These are phyloP conservation scores for Amphirosellinia nigrospora DNA, from an alignment of 495 filamentous ascomycete genomes.

Conservation along the genomic window DNA sequence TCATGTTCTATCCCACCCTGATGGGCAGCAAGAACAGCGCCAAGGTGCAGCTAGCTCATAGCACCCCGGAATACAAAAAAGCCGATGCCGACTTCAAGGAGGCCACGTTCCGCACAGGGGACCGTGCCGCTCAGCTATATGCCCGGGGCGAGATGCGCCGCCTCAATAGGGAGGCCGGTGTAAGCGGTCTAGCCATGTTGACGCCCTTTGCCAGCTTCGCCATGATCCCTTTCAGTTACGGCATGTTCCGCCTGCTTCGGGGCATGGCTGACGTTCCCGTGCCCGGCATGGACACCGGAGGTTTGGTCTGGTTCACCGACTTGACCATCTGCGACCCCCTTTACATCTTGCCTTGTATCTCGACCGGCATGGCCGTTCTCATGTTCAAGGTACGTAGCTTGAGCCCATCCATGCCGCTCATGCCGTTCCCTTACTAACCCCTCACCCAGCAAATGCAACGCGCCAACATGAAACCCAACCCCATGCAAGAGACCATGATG, in stretches of 20 bases:
- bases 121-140: constrained; percentile 51
- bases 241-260: constrained; percentile 76
- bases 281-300: constrained; percentile 72
- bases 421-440: constrained; percentile 11
- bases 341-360: constrained; percentile 69
- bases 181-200: constrained; percentile 62
- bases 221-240: constrained; percentile 75
- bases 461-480: constrained; percentile 36
- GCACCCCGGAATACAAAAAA: constrained; percentile 57
- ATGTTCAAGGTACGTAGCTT: constrained; percentile 60
- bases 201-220: constrained; percentile 64
- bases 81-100: constrained; percentile 55
- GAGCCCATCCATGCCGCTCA: too few relatives aligned
- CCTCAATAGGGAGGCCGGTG: constrained; percentile 59
- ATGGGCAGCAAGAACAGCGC: constrained; percentile 64
- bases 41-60: constrained; percentile 56
- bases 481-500: constrained; percentile 47
- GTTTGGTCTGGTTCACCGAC: constrained; percentile 78
- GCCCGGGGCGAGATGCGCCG: constrained; percentile 52
- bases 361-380: constrained; percentile 42
- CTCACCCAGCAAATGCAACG: constrained; percentile 44
- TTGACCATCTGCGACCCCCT: constrained; percentile 79
- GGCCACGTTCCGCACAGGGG: constrained; percentile 40
- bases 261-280: constrained; percentile 81
- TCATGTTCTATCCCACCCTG: constrained; percentile 68